phyloP scores from a whole-genome alignment of 2,329 filamentous ascomycete genomes.

The Harringtonia aguacate region DNA sequence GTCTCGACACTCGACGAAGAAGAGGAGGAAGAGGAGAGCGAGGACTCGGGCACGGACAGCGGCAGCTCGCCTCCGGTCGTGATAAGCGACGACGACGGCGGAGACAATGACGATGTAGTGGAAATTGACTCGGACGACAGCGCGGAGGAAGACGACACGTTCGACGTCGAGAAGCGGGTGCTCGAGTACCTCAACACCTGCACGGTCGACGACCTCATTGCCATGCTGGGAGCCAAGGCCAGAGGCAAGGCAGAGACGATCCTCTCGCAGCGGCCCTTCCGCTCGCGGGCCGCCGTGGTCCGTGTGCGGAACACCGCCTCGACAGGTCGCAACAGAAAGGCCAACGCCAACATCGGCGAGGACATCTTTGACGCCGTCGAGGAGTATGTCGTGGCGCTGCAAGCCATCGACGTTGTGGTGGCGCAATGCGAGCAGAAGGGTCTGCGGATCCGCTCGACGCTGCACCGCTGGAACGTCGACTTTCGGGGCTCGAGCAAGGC shows the following conservation, averaged over 20 bases:
- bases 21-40: conserved; percentile 27
- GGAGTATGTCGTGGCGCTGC: conserved; percentile 70
- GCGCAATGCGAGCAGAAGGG: conserved; percentile 64
- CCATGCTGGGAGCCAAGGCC: conserved; percentile 62
- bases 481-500: conserved; percentile 26
- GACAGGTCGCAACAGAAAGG: conserved; percentile 26
- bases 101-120: conserved; percentile 5
- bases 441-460: conserved; percentile 36
- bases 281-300: conserved; percentile 52
- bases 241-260: conserved; percentile 59
- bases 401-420: conserved; percentile 76
- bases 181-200: conserved; percentile 78
- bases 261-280: conserved; percentile 66
- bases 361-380: conserved; percentile 40
- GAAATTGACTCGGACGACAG: conserved; percentile 9
- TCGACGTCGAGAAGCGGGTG: conserved; percentile 31
- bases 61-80: background rate
- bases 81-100: conserved; percentile 21
- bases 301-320: conserved; percentile 44
- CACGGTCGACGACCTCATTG: conserved; percentile 62
- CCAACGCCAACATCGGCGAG: conserved; percentile 39
- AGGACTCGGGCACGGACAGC: conserved; percentile 25
- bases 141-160: conserved; percentile 1
- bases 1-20: conserved; percentile 5
- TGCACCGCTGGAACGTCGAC: conserved; percentile 39